These are phyloP conservation scores for Penicillium maclennaniae DNA, from an alignment of 495 filamentous ascomycete genomes.

Conservation along the genomic window DNA sequence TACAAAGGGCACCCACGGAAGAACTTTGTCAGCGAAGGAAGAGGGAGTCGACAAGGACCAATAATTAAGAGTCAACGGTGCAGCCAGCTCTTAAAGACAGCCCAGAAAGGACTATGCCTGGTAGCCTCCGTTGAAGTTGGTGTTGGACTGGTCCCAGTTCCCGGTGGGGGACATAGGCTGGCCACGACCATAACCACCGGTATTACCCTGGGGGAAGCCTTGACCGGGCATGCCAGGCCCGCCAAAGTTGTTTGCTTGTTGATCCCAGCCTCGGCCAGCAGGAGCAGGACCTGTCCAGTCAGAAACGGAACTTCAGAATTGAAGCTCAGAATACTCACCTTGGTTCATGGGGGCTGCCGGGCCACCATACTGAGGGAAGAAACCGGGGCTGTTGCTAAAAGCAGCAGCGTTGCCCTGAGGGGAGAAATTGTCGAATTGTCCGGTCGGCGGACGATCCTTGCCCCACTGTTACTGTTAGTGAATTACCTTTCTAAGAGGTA, in stretches of 20 bases:
- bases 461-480: slow-evolving; percentile 67
- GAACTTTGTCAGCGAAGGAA: not conserved
- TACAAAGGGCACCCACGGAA: not conserved
- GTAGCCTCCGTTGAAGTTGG: slow-evolving; percentile 53
- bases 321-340: slow-evolving; percentile 41
- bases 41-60: not conserved
- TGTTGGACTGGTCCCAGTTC: slow-evolving; percentile 60
- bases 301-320: slow-evolving; percentile 1
- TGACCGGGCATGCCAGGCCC: slow-evolving; percentile 56
- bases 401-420: slow-evolving; percentile 56
- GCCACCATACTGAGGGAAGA: slow-evolving; percentile 85
- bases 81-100: not conserved
- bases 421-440: slow-evolving; percentile 78
- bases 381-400: slow-evolving; percentile 73
- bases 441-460: slow-evolving; percentile 92
- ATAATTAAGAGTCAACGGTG: not conserved
- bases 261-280: slow-evolving; percentile 59
- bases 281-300: slow-evolving; percentile 49
- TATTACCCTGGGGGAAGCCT: slow-evolving; percentile 59
- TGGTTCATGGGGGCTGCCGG: slow-evolving; percentile 71
- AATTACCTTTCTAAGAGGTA: not conserved
- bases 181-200: slow-evolving; percentile 79
- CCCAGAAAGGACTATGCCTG: slow-evolving; percentile 38
- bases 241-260: slow-evolving; percentile 56
- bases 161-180: slow-evolving; percentile 69